phyloP scores from a whole-genome alignment of 192 early-diverging fungal species.

The Coemansia sp. region DNA sequence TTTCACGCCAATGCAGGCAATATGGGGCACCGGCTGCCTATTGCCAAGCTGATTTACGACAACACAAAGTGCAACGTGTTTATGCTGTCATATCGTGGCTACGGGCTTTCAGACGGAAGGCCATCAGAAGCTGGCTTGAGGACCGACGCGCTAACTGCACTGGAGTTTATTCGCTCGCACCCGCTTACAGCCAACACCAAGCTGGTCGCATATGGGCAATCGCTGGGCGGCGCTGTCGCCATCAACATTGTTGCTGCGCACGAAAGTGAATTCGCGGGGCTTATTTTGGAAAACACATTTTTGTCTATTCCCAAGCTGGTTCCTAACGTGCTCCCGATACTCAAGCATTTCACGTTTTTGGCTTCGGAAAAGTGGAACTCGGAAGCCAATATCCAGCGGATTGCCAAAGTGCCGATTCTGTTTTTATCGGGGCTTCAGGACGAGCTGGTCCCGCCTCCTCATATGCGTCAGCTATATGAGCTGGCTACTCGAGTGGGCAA shows the following conservation, averaged over 20 bases:
- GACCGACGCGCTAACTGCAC: constrained; percentile 81
- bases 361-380: constrained; percentile 91
- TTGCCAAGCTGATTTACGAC: constrained; percentile 72
- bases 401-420: constrained; percentile 68
- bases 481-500: constrained; percentile 50
- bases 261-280: constrained; percentile 70
- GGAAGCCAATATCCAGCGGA: constrained; percentile 64
- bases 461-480: constrained; percentile 80
- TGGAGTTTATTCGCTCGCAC: constrained; percentile 81
- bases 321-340: constrained; percentile 75
- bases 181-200: constrained; percentile 69
- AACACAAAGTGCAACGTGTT: constrained; percentile 79
- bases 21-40: constrained; percentile 95
- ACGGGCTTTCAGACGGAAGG: constrained; percentile 83
- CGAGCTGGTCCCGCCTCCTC: constrained; percentile 82
- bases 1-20: constrained; percentile 98
- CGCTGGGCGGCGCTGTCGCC: constrained; percentile 95
- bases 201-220: constrained; percentile 90
- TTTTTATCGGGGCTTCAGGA: constrained; percentile 80
- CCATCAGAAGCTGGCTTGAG: constrained; percentile 84
- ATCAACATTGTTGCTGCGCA: constrained; percentile 80
- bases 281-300: constrained; percentile 96
- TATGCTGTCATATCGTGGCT: constrained; percentile 98
- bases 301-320: constrained; percentile 82
- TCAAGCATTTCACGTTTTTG: constrained; percentile 72